Base-by-base conservation (phyloP, 768 basidiomycete genomes). In the Sarcodon sp. region DNA sequence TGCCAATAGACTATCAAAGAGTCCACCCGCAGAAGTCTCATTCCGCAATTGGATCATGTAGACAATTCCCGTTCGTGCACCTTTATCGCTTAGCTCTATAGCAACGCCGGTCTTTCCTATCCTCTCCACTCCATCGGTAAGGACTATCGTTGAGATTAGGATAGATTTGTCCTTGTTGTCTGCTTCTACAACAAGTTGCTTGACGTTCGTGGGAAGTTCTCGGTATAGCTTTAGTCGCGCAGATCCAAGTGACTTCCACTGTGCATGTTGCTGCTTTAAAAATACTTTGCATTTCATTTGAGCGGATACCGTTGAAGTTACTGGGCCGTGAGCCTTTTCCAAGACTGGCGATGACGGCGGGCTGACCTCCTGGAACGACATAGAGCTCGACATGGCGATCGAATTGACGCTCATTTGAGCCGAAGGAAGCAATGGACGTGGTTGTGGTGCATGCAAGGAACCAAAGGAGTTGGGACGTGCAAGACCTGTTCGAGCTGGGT, bases 61-160 rank as follows among this genome's bases (percentile, higher is more conserved):
- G 48, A 98, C 70, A 59, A 97, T 80, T 21, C 94, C 96, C 11
- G 93, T 93, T 51, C 94, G 77, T 44, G 77, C 64, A n/a, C 96
- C 96, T 49, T 80, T 73, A 68, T 93, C 88, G 63, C 88, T 92
- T 46, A 99, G 67, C 64, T 98, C 94, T 53, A 99, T 83, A 41
- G 96, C 96, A 36, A 99, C 84, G 11, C 96, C 96, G 2, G 94
- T 98, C 68, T 94, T 97, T 16, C 89, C 96, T n/a, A 99, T 94
- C 43, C 94, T 75, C 66, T 99, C 96, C 27, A 98, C 94, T 7
- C 93, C 96, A 61, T 97, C 93, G 4, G 83, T 89, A 46, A 97
- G 69, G 32, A 99, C 88, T 52, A 98, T 96, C 6, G 96, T 97
- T 37, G 90, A 94, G 53, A 99, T 92, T 37, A 98, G 64, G 54